Base-by-base conservation (phyloP, 108 stramenopile genomes). In the Aureococcus anophagefferens region DNA sequence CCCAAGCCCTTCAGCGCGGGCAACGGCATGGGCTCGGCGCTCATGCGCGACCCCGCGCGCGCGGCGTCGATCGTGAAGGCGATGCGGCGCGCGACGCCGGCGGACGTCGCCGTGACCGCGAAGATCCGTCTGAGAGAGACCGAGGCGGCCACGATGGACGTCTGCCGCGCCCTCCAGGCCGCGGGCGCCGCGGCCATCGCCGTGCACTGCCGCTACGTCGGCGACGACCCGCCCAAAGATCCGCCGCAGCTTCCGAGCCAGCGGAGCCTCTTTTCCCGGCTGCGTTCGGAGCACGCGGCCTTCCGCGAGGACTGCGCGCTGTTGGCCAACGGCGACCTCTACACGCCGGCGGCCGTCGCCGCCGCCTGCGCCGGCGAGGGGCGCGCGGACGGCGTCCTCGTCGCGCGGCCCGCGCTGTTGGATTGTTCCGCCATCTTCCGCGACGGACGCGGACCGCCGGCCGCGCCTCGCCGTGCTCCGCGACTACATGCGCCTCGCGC, bases 101-200 rank as follows among this genome's bases (percentile, higher is more conserved):
- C 81, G 59, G 72, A 76, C 18, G 71, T 81, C 46, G 92, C 96
- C 15, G 85, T 98, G 32, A 91, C 93, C 34, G 88, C 86, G 74
- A 98, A 98, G 80, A 94, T 98, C 33, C 91, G 97, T 35, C 77
- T 98, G n/a, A 74, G 96, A 28, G 67, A 89, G 35, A 74, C 81
- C 17, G 78, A 81, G 59, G 76, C 76, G n/a, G 74, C 71, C 0
- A 65, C 71, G 33, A 72, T 95, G 0, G 91, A 90, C 63, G 92
- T 94, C 78, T 77, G 87, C 1, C 72, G 81, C 28, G 72, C 73
- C 33, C 70, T 98, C 68, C 86, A 94, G n/a, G 68, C 86, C 35
- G 93, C 94, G n/a, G 97, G 97, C 16, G 94, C 89, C 1, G 82
- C 90, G 73, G 94, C 95, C 25, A 73, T 98, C n/a, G 88, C 94